These are phyloP conservation scores for Leishmania guyanensis DNA, from an alignment of 208 protist genomes.

Conservation along the genomic window DNA sequence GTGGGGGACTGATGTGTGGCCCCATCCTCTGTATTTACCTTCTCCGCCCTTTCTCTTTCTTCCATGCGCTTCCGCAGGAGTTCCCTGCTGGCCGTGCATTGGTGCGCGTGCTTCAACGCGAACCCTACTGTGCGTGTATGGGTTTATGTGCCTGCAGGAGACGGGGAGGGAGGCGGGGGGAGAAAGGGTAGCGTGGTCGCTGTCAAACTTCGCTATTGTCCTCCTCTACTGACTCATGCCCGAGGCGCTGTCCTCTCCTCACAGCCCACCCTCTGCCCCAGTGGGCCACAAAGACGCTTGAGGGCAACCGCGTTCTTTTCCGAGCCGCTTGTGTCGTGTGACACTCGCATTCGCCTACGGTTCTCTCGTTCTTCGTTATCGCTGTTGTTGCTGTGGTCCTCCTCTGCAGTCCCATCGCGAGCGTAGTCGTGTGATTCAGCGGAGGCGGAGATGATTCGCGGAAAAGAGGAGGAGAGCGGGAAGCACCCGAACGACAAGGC, in stretches of 20 bases:
- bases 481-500: not conserved
- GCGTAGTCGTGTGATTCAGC: not conserved
- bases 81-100: not conserved
- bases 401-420: not conserved
- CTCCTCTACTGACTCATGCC: not conserved
- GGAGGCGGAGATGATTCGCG: not conserved
- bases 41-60: not conserved
- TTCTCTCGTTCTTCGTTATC: not conserved
- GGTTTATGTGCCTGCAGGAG: not conserved
- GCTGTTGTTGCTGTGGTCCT: not conserved
- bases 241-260: not conserved
- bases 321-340: no score
- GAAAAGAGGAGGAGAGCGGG: not conserved
- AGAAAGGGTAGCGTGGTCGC: not conserved
- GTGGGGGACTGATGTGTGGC: not conserved
- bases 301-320: no score
- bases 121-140: not conserved
- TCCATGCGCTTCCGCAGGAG: not conserved
- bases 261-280: not conserved
- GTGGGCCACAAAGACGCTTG: not conserved
- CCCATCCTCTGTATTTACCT: not conserved
- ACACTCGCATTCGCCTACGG: no score
- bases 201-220: not conserved
- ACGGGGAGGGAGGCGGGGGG: not conserved
- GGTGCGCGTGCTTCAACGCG: not conserved